Base-by-base conservation (phyloP, 306 rosid species). In the Oxytropis ochrocephala region DNA sequence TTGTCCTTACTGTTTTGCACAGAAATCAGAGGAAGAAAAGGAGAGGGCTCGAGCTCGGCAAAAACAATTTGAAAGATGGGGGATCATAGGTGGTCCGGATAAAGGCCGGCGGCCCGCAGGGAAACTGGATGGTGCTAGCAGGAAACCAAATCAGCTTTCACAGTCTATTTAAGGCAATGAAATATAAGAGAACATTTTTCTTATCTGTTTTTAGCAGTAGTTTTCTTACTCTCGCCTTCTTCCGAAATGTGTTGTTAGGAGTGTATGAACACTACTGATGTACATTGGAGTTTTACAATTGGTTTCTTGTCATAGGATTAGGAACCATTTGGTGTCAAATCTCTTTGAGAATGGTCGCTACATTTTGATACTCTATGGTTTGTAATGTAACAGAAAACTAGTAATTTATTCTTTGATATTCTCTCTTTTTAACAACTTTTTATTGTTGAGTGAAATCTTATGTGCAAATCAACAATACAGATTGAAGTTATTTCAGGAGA, bases 11-110 rank as follows among this genome's bases (percentile, higher is more conserved):
- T 94, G 98, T 73, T 81, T 62, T 86, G 69, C 83, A 0, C 80
- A 42, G 56, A 94, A 94, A 72, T 84, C 97, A n/a, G 89, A 84
- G 3, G 96, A 88, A 72, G 97, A 90, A 79, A 90, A 88, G 76
- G 98, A 88, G 53, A 86, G 98, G 64, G 97, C 98, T 58, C 87
- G 97, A 75, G 97, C 98, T 32, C 83, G 98, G 19, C 98, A 94
- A 64, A 80, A 81, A 75, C 98, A 94, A 51, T 90, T 90, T 50
- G 81, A 88, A 80, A 87, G 89, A 11, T 90, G 97, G 97, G 96
- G 98, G 27, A 47, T 90, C 85, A 94, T 90, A 7, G 98, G 96
- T 7, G 97, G 97, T 75, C 97, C 95, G 1, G 86, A 94, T 73
- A 88, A 88, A 78, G 97, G 95, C 41, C 91, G 92, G 39, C 80